Conservation (phyloP, 306 rosid species). For the Urtica urens region DNA sequence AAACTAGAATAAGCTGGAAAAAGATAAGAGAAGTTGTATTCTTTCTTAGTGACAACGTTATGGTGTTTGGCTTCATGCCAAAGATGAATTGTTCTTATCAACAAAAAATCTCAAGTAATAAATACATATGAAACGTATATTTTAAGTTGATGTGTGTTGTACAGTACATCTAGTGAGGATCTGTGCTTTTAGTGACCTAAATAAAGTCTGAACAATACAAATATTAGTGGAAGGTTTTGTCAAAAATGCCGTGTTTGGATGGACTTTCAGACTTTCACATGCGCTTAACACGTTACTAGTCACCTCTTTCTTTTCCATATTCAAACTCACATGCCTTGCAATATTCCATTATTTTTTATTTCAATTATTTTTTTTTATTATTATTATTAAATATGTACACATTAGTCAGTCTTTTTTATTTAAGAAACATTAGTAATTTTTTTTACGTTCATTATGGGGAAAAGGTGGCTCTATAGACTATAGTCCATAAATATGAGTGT, state of each 20-base stretch:
- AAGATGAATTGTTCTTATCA: slow-evolving; percentile 1
- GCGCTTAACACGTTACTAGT: slow-evolving; percentile 10
- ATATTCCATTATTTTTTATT: too few relatives aligned
- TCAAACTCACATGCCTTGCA: slow-evolving; percentile 2
- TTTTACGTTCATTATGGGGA: too few relatives aligned
- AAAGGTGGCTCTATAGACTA: too few relatives aligned
- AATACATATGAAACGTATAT: too few relatives aligned
- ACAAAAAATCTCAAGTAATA: too few relatives aligned
- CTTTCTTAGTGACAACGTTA: slow-evolving; percentile 7
- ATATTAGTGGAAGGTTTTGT: slow-evolving; percentile 1
- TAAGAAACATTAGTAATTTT: too few relatives aligned
- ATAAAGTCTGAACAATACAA: slow-evolving; percentile 4
- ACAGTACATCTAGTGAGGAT: not conserved
- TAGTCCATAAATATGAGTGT: too few relatives aligned
- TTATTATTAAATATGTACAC: too few relatives aligned
- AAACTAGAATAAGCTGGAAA: not conserved
- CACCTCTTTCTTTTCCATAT: not conserved
- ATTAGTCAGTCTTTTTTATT: too few relatives aligned
- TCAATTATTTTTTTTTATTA: too few relatives aligned
- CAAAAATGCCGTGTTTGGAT: slow-evolving; percentile 10
- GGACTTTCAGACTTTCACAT: not conserved
- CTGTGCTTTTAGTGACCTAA: not conserved
- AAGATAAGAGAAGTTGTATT: slow-evolving; percentile 3
- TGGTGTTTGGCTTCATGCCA: slow-evolving; percentile 3
- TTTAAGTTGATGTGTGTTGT: not conserved